A percentile compares a stretch with the other conserved stretches of the same genome.
Conservation (phyloP, 2,329 filamentous ascomycete species). For the Trichoderma breve region DNA sequence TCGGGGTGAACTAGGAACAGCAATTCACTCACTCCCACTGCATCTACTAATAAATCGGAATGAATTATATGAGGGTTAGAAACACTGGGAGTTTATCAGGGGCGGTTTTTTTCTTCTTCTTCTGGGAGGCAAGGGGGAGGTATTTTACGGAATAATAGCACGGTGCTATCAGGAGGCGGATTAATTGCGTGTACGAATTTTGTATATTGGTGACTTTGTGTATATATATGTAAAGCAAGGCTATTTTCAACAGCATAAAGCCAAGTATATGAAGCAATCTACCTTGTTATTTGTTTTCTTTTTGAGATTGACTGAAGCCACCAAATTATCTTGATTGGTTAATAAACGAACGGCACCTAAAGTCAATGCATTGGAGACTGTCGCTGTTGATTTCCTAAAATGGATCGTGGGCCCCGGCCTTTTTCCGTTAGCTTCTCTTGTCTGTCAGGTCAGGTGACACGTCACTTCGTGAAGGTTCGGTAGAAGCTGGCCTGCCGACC, state of each 20-base stretch:
- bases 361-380: background rate
- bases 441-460: constrained; percentile 3
- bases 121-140: background rate
- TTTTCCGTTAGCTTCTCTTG: background rate
- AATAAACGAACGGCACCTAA: background rate
- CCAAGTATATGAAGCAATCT: background rate
- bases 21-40: background rate
- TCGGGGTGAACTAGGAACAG: background rate
- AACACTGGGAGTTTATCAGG: background rate
- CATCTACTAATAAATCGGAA: background rate
- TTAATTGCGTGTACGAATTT: background rate
- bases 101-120: background rate
- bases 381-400: background rate
- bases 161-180: background rate
- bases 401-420: background rate
- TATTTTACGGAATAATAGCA: background rate
- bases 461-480: constrained; percentile 7
- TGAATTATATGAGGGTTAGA: background rate
- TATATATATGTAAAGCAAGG: background rate
- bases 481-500: constrained; percentile 9
- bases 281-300: background rate
- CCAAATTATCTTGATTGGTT: background rate
- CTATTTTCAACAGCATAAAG: background rate
- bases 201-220: background rate
- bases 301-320: background rate